Conservation (phyloP, 2,329 filamentous ascomycete genomes). For the Colletotrichum filicis region DNA sequence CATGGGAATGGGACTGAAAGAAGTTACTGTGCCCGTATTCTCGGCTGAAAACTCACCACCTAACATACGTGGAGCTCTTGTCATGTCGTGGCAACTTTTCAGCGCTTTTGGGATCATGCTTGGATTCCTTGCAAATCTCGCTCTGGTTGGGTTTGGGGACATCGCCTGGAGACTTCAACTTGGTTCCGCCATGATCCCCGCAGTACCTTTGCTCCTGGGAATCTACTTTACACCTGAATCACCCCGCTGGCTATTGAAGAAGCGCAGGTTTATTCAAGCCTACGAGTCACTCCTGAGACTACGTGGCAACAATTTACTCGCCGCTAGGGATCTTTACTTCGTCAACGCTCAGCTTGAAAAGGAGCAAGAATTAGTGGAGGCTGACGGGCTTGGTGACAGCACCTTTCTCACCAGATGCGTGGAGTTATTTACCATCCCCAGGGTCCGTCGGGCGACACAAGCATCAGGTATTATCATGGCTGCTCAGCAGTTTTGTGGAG, state of each 20-base stretch:
- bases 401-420: conserved; percentile 60
- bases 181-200: conserved; percentile 71
- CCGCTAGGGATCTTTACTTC: conserved; percentile 71
- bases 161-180: conserved; percentile 70
- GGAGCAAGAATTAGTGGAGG: conserved; percentile 36
- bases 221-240: conserved; percentile 74
- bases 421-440: conserved; percentile 69
- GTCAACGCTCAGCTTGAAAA: conserved; percentile 55
- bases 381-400: conserved; percentile 39
- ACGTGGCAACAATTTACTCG: conserved; percentile 68
- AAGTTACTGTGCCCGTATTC: conserved; percentile 62
- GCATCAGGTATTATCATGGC: conserved; percentile 78
- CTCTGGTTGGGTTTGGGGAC: conserved; percentile 58
- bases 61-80: conserved; percentile 66
- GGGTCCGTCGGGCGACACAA: conserved; percentile 70
- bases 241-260: conserved; percentile 75
- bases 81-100: conserved; percentile 80
- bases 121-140: conserved; percentile 69
- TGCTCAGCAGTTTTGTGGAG: conserved; percentile 70
- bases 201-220: conserved; percentile 61
- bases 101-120: conserved; percentile 64
- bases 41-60: conserved; percentile 64
- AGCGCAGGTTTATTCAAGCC: conserved; percentile 63
- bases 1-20: conserved; percentile 68
- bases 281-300: conserved; percentile 66